Evolutionary conservation across 352 stramenopile species (phyloP), one percentile per base, ranked within the genome.

Genomic region (Hyaloperonospora brassicae): DNA sequence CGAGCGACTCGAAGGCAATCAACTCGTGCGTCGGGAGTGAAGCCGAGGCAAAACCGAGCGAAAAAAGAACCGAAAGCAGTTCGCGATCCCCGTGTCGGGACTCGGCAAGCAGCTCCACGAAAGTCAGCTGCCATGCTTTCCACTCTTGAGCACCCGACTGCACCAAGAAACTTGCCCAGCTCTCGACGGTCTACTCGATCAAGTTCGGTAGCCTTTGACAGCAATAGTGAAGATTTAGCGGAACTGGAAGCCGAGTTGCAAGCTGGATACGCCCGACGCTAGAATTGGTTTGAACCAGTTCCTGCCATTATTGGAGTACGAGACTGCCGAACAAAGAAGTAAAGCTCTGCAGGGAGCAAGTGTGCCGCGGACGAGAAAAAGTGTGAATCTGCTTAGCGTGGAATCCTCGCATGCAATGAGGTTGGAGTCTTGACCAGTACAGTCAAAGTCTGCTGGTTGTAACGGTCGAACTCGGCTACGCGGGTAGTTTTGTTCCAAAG

Each of bases 181-280:
- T 47, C 58, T 40, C 57, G 24, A 66, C 60, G 49, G 61, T 61
- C 58, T 24, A 50, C 54, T 45, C 58, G 50, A 42, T 68, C 47
- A 13, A 64, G 54, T 38, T 72, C 63, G 1, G 50, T 62, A 24
- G 60, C 57, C 23, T 70, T 73, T 2, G 62, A 66, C 12, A 71
- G 64, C 39, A 72, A 84, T 22, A 84, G 70, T 45, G 74, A 85
- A 52, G 72, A 72, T n/a, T 51, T 87, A 6, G 66, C 60, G 21
- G 67, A 85, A 12, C 52, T 85, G 3, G 62, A 73, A 30, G 54
- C 50, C 0, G 61, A 73, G 40, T 46, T 73, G 44, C 55, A 62
- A 59, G 51, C 57, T 48, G 44, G 38, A 27, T 34, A 34, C 8
- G 8, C 27, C 8, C 27, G 8, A 34, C 27, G 27, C 27, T 34